These are phyloP conservation scores for Rubia balearica DNA, from an alignment of 305 asterid genomes.

Conservation along the genomic window DNA sequence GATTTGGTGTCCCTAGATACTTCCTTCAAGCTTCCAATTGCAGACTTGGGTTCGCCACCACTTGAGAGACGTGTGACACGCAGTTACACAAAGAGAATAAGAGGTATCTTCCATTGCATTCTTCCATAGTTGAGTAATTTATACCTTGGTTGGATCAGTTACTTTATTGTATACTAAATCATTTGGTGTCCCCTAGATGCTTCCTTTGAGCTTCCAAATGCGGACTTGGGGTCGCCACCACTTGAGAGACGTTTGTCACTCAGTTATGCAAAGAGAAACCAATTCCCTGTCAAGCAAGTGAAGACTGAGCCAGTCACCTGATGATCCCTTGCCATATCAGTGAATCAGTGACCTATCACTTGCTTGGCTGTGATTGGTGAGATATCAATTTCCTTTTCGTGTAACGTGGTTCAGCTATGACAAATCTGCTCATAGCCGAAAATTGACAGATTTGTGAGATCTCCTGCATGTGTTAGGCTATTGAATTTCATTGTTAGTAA, in stretches of 20 bases:
- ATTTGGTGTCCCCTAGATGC: background rate
- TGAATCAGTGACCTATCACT: background rate
- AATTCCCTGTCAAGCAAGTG: background rate
- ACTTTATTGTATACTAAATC: background rate
- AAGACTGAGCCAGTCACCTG: too few relatives aligned
- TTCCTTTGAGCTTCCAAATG: background rate
- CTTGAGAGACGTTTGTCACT: too few relatives aligned
- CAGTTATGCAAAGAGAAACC: too few relatives aligned
- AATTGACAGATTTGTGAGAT: background rate
- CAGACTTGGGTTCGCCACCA: background rate
- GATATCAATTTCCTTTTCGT: background rate
- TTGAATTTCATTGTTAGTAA: too few relatives aligned
- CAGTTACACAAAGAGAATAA: background rate
- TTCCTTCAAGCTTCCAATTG: background rate
- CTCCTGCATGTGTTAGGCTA: too few relatives aligned
- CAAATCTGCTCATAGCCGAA: background rate
- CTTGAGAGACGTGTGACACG: background rate
- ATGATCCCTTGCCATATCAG: background rate
- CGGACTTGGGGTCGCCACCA: background rate
- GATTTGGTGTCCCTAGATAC: background rate
- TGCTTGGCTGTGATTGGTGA: background rate
- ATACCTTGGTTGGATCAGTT: background rate
- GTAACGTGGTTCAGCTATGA: background rate
- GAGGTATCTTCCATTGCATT: background rate
- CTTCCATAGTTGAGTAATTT: background rate